Base-by-base conservation (phyloP, 2,329 filamentous ascomycete genomes). In the Orbilia javanica region DNA sequence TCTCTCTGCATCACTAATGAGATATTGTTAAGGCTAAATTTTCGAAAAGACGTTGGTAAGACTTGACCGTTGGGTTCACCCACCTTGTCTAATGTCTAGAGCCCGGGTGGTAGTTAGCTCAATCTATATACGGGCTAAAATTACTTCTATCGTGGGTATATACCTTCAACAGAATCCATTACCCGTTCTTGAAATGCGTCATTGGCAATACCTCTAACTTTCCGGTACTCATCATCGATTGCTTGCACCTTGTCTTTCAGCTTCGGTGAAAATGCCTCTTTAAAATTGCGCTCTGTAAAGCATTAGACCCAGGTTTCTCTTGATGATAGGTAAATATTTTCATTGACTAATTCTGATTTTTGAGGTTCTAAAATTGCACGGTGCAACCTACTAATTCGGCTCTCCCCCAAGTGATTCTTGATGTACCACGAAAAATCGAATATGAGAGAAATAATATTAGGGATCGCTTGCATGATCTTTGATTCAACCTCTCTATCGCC, bases 101-200 rank as follows among this genome's bases (percentile, higher is more conserved):
- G 11, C 13, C 11, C 36, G 11, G 11, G 11, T 15, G n/a, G 11
- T 3, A 15, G 10, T 10, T 22, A 22, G 15, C 10, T 25, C 2
- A n/a, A n/a, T n/a, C n/a, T n/a, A n/a, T 15, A 2, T 39, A 15
- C 10, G 2, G 13, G 2, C 34, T 10, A 10, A 36, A 36, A 36
- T 4, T 48, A 11, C 3, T 13, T 22, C n/a, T n/a, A n/a, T n/a
- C n/a, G n/a, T n/a, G 31, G 10, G n/a, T 5, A 52, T 15, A n/a
- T 20, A 39, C 48, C 42, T 57, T 70, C 66, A 8, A 70, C 25
- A 0, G 48, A 57, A 27, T 70, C 53, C 68, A 72, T 64, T 25
- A 72, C 53, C 22, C 39, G 25, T 13, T 64, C 68, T n/a, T 72
- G 68, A 13, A 72, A 72, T 15, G 68, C 68, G 48, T 72, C 68